Evolutionary conservation across 192 early-diverging fungal species (phyloP).

Genomic region (Funneliformis mosseae): DNA sequence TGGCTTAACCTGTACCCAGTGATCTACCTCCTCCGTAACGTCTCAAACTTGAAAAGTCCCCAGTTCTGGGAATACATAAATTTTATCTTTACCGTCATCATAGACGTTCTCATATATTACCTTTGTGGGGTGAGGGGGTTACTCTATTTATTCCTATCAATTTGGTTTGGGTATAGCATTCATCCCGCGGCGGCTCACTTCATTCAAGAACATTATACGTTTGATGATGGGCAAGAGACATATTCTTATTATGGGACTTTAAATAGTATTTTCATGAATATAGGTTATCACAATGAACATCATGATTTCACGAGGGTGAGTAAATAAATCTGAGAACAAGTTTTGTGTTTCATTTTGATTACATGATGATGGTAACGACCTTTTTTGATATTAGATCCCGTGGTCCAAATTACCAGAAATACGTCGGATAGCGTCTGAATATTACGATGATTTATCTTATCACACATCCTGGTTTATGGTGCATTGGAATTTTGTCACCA

Average conservation of each 20-base stretch:
- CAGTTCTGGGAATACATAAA: constrained; percentile 81
- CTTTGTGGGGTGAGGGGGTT: constrained; percentile 67
- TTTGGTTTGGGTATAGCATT: constrained; percentile 83
- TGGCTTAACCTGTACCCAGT: constrained; percentile 85
- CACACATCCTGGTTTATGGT: constrained; percentile 87
- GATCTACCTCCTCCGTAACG: constrained; percentile 83
- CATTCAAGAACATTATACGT: constrained; percentile 96
- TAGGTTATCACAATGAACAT: constrained; percentile 98
- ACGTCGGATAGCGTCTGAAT: constrained; percentile 81
- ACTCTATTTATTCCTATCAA: constrained; percentile 66
- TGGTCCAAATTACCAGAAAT: constrained; percentile 86
- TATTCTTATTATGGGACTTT: constrained; percentile 96
- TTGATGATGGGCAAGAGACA: constrained; percentile 91
- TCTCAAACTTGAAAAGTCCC: constrained; percentile 66
- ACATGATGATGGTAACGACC: neutral
- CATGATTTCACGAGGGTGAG: constrained; percentile 74
- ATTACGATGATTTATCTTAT: constrained; percentile 83
- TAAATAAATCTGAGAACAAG: too few relatives aligned
- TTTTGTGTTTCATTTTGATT: neutral
- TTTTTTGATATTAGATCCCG: constrained; percentile 57
- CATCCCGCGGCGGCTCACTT: constrained; percentile 97
- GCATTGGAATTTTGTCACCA: constrained; percentile 80
- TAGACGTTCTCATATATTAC: constrained; percentile 56
- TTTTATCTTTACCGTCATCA: constrained; percentile 65
- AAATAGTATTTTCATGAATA: constrained; percentile 90